Conservation (phyloP, 148 eudicot species). For the Vaccinium vitisidaea region DNA sequence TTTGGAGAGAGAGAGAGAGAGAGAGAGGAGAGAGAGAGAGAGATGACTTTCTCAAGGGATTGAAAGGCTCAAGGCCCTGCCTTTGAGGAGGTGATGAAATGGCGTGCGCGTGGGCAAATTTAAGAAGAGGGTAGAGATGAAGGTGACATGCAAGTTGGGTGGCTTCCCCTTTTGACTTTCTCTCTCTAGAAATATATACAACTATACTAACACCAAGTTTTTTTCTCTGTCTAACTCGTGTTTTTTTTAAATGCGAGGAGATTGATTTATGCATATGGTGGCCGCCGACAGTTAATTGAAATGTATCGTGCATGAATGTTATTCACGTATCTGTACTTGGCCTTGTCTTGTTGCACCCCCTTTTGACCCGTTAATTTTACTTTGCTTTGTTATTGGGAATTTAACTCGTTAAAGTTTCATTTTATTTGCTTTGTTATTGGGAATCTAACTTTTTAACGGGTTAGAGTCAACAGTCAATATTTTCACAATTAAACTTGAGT, state of each 20-base stretch:
- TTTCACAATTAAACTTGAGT: no score
- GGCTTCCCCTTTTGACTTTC: conserved; percentile 22
- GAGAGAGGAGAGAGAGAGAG: conserved; percentile 32
- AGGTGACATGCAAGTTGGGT: neutral
- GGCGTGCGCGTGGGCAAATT: conserved; percentile 9
- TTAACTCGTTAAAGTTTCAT: no score
- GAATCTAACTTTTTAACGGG: no score
- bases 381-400: no score
- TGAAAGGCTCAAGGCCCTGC: conserved; percentile 20
- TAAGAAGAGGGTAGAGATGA: neutral
- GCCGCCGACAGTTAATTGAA: neutral
- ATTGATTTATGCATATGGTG: neutral
- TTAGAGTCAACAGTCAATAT: no score
- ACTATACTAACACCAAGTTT: neutral
- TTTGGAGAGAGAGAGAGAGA: conserved; percentile 10
- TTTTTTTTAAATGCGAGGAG: neutral
- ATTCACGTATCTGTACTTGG: neutral
- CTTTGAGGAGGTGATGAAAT: neutral
- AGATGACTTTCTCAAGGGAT: conserved; percentile 22
- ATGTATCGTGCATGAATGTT: neutral
- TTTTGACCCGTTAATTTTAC: neutral
- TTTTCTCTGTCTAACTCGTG: conserved; percentile 4
- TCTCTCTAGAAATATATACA: conserved; percentile 15
- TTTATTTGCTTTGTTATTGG: no score
- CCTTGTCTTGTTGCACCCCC: neutral